phyloP scores from a whole-genome alignment of 2,329 filamentous ascomycete genomes.

The Sarocladium strictum region DNA sequence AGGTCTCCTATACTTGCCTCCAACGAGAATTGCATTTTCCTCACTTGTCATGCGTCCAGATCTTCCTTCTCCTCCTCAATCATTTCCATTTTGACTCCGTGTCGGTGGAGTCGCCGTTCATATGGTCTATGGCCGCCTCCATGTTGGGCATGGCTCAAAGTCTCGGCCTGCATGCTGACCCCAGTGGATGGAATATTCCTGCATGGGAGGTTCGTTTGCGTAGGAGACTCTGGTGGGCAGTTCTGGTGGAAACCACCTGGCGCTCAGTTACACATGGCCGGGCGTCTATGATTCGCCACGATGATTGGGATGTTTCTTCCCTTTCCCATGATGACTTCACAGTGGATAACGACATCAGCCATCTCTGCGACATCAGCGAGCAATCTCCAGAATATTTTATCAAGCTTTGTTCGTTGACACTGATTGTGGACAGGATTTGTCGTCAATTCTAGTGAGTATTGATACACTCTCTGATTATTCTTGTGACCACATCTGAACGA shows the following conservation, averaged over 20 bases:
- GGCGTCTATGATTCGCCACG: slow-evolving; percentile 13
- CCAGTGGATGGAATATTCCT: slow-evolving; percentile 14
- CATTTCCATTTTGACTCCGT: slow-evolving; percentile 13
- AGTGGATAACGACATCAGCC: not conserved
- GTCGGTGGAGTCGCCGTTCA: slow-evolving; percentile 15
- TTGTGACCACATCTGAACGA: not conserved
- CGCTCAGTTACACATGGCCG: slow-evolving; percentile 16
- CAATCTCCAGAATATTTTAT: slow-evolving; percentile 12
- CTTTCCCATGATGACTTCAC: slow-evolving; percentile 12
- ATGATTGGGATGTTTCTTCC: slow-evolving; percentile 15
- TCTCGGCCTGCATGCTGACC: slow-evolving; percentile 14
- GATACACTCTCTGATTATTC: not conserved
- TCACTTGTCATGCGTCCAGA: slow-evolving; percentile 13
- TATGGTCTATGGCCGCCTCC: slow-evolving; percentile 13
- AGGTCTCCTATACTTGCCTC: slow-evolving; percentile 15
- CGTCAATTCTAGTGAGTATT: slow-evolving; percentile 14
- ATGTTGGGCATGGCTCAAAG: slow-evolving; percentile 14
- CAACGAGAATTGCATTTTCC: slow-evolving; percentile 17
- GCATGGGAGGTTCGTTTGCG: slow-evolving; percentile 13
- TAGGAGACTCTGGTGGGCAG: slow-evolving; percentile 16
- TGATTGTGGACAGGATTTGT: slow-evolving; percentile 11
- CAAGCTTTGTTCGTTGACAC: slow-evolving; percentile 13
- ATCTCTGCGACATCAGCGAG: not conserved
- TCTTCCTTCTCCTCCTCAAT: slow-evolving; percentile 14
- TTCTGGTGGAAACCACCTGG: slow-evolving; percentile 15